phyloP scores from a whole-genome alignment of 2,329 filamentous ascomycete species.

The Pseudogymnoascus sp. region DNA sequence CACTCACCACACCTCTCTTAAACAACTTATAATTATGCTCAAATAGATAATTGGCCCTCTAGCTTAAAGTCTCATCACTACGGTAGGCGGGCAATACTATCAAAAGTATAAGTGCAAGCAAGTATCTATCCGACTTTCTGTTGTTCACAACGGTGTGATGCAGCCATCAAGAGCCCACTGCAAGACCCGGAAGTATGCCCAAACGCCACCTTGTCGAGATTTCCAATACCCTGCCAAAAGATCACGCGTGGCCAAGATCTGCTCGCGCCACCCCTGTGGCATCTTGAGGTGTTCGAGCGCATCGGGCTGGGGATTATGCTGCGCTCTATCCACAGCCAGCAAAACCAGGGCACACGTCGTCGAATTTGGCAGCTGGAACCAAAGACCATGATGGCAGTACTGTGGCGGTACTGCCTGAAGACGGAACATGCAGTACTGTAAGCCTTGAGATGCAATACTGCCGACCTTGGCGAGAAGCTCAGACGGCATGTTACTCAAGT shows the following conservation, averaged over 20 bases:
- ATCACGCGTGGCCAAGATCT: background rate
- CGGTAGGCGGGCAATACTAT: no score
- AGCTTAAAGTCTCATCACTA: no score
- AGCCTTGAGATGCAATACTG: background rate
- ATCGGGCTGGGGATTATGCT: background rate
- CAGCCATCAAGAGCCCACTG: background rate
- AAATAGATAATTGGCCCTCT: no score
- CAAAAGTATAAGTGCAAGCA: background rate
- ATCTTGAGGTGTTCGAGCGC: background rate
- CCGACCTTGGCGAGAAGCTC: background rate
- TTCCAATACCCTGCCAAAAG: background rate
- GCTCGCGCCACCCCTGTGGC: background rate
- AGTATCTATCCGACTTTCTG: background rate
- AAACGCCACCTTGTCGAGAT: background rate
- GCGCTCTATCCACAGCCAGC: background rate
- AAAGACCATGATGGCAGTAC: background rate
- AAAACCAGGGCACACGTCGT: background rate
- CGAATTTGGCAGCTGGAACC: background rate
- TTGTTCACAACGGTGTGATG: background rate
- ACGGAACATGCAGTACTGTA: background rate
- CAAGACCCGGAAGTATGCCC: background rate
- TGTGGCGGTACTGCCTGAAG: background rate
- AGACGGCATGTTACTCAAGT: background rate
- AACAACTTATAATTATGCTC: no score
- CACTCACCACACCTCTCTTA: no score